Evolutionary conservation across 495 filamentous ascomycete species (phyloP), one percentile per base, ranked within the genome.

Genomic region (Neurospora sp.): DNA sequence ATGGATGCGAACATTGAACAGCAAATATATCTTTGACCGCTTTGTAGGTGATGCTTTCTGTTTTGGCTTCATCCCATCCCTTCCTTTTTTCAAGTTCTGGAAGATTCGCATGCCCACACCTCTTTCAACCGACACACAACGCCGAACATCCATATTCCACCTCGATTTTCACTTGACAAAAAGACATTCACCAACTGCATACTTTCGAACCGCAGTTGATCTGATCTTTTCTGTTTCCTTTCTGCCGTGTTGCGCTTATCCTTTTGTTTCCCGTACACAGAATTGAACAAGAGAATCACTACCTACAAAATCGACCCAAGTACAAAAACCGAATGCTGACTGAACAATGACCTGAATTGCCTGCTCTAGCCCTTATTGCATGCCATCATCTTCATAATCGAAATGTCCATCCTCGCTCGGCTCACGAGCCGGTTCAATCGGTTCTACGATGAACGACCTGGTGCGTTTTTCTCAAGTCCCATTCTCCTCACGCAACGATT

Each of bases 391-490:
- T 92, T 98, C 81, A 81, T 97, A 20, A 87, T 97, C 82, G 92
- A 98, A 82, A 92, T 98, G 91, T 90, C 88, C 37, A 88, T 94
- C 77, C 87, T 97, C 72, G 91, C 90, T 77, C 89, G 94, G 75
- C 83, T 97, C 70, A 90, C 89, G 54, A 88, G 92, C 75, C 94
- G 94, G 76, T 99, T 97, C 85, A 97, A 97, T 83, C 86, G 89
- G 74, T 96, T 96, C 85, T 99, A 98, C 88, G 88, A 91, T 75
- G 89, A 91, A 76, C 92, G 91, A 78, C 94, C 94, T 82, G 85
- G 93, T 95, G 86, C 74, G 85, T 77, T 69, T 77, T 48, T 39
- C 41, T 27, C 7, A 62, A 66, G 10, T 5, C 23, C 46, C 23
- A 41, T 66, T 37, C 59, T 76, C 62, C 72, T 5, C 69, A 83